Evolutionary conservation across 2,329 filamentous ascomycete genomes (phyloP), one percentile per base, ranked within the genome.

Genomic region (Neonectria neomacrospora): DNA sequence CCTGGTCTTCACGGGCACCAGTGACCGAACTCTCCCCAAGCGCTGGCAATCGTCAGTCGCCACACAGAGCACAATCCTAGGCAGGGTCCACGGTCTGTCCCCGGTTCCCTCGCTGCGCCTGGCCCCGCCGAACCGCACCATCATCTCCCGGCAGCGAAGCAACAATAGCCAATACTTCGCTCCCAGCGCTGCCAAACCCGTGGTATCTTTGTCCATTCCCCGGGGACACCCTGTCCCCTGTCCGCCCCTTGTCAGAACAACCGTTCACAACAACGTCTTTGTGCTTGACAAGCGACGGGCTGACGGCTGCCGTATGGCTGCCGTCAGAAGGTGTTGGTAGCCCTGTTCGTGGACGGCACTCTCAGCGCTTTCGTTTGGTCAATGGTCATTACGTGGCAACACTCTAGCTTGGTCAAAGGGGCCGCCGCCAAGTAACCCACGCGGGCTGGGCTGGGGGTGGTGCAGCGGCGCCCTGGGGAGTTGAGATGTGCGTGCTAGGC

Each of bases 331-430:
- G 54, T 57, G 52, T 37, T 58, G 60, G 44, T 57, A 71, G 67
- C 54, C 58, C 34, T 54, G 34, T 37, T 41, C n/a, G 34, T 18
- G 8, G 37, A 41, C n/a, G 8, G n/a, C 37, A 41, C n/a, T 45
- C 48, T 22, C 34, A 55, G 42, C 52, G 34, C 37, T 42, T 59
- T 57, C 41, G 54, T 62, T 63, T 41, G 37, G 16, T 41, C 37
- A 41, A 41, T 70, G 60, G 52, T 68, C 67, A 71, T 73, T 73
- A 73, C 71, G 71, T 73, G 71, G 71, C 71, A 71, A 71, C 57
- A 70, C 62, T 71, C 44, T 70, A 69, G 67, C 60, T 72, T 63
- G 63, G 65, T 55, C 71, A 71, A 70, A 72, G 70, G 71, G 71
- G 69, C 68, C 71, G 67, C 69, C 68, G 67, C 69, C 67, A 70